Evolutionary conservation across 75 land plant genomes (phyloP).

Genomic region (Cryptomeria japonica): DNA sequence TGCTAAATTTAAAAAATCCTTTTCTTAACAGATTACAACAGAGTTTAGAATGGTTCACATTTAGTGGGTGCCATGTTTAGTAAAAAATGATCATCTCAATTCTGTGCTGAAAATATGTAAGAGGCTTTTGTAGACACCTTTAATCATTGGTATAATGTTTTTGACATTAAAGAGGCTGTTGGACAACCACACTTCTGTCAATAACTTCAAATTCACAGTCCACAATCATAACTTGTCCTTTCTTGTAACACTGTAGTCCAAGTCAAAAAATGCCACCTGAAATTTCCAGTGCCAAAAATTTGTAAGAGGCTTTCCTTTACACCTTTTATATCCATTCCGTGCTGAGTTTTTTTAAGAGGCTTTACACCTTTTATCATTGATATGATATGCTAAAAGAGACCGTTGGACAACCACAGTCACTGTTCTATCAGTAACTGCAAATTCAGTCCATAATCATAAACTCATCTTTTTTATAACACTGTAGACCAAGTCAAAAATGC

Average conservation of each 20-base stretch:
- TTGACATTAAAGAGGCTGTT: conserved; percentile 6
- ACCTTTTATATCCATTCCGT: background rate
- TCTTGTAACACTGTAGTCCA: background rate
- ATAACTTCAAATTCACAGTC: background rate
- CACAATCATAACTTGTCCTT: background rate
- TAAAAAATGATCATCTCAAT: background rate
- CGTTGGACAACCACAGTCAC: background rate
- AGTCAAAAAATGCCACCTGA: background rate
- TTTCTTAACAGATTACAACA: background rate
- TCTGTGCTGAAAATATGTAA: background rate
- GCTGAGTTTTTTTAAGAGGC: background rate
- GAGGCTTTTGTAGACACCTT: background rate
- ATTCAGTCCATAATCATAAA: background rate
- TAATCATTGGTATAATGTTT: background rate
- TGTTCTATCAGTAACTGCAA: background rate
- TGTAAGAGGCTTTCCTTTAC: background rate
- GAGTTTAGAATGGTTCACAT: background rate
- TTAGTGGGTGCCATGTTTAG: background rate
- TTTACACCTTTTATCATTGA: background rate
- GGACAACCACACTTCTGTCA: background rate
- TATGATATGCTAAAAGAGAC: too few relatives aligned
- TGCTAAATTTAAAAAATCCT: background rate
- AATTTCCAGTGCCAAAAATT: background rate
- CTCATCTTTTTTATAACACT: background rate
- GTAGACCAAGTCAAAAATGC: background rate